Evolutionary conservation across 2,329 filamentous ascomycete species (phyloP).

Genomic region (Epichloe uncinata): DNA sequence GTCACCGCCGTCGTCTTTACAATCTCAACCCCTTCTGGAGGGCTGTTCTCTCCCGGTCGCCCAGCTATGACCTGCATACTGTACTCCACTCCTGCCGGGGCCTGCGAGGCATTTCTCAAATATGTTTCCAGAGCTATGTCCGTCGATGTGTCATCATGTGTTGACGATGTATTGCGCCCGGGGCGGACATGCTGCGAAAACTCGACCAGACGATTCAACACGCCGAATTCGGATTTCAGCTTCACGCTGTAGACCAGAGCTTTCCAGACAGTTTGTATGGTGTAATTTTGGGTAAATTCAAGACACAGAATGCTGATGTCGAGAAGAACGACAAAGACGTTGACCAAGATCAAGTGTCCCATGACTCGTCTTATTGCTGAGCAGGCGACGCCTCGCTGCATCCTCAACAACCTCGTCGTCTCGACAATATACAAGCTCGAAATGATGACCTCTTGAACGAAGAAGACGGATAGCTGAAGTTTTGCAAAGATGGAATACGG

Average conservation of each 20-base stretch:
- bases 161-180: neutral
- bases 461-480: constrained; percentile 41
- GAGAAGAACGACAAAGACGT: constrained; percentile 29
- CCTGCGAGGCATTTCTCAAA: neutral
- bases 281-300: constrained; percentile 18
- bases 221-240: constrained; percentile 23
- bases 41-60: neutral
- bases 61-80: neutral
- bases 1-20: constrained; percentile 3
- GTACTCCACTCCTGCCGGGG: constrained; percentile 1
- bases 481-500: constrained; percentile 36
- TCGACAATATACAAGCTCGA: constrained; percentile 40
- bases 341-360: constrained; percentile 25
- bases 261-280: constrained; percentile 22
- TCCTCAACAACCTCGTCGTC: constrained; percentile 31
- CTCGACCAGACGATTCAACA: constrained; percentile 22
- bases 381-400: constrained; percentile 21
- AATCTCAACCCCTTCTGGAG: neutral
- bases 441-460: constrained; percentile 39
- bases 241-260: constrained; percentile 23
- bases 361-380: constrained; percentile 7
- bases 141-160: neutral
- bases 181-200: constrained; percentile 15
- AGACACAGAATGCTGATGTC: constrained; percentile 24
- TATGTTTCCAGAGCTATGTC: constrained; percentile 3